Evolutionary conservation across 1,139 yeast genomes (phyloP), one percentile per base, ranked within the genome.

Genomic region (Pichia sp.): DNA sequence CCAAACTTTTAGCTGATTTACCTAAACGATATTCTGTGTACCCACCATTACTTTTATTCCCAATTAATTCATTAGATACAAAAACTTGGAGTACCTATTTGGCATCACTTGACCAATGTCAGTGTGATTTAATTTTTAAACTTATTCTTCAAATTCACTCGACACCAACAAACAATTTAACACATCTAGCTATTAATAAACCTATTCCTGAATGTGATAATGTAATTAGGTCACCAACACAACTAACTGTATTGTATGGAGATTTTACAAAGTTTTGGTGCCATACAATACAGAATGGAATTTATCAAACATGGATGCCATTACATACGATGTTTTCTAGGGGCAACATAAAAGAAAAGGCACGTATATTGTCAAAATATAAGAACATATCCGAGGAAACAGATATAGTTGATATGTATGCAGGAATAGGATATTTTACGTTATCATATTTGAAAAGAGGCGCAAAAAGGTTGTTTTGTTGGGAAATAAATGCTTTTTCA

Each of bases 401-500:
- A 6, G 47, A 43, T 29, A 77, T 83, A 0, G 67, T 83, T 6
- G 96, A 87, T 58, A 58, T 87, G 47, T 87, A 87, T 59, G 80
- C 86, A 29, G 96, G 96, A 0, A 87, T 87, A 42, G 96, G 96
- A 2, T 87, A 87, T 61, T 87, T 87, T 60, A 75, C 90, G 4
- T 65, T 87, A 31, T 74, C 87, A 38, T 87, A 87, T 56, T 67
- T 85, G 40, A 67, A 66, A 40, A 68, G 71, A 34, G 72, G 74
- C 0, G 87, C 86, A 1, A 50, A 60, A 11, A 65, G 66, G 20
- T 65, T 85, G 0, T 72, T 80, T 39, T 81, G 95, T 58, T 87
- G 95, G 87, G 96, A 87, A 53, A 65, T 87, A 39, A 87, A 87
- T 57, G 87, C 89, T 1, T 87, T 92, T 94, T 83, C 94, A 39